Conservation (phyloP, 306 rosid genomes). For the Oxytropis ochrocephala region DNA sequence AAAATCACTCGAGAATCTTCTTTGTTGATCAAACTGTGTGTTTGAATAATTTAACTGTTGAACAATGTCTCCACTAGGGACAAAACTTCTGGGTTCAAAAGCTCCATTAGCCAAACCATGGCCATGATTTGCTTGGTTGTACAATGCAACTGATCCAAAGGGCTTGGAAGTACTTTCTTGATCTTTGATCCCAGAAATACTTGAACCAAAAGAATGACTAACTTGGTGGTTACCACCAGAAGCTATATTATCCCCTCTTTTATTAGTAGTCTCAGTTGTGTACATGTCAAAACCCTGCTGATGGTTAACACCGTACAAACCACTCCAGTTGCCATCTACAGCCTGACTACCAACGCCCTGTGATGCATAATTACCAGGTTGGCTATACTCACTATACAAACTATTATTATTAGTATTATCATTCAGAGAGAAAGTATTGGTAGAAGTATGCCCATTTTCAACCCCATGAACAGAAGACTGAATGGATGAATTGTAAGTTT, state of each 20-base stretch:
- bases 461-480: slow-evolving; percentile 35
- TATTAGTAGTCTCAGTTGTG: slow-evolving; percentile 26
- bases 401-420: slow-evolving; percentile 22
- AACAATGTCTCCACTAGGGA: slow-evolving; percentile 28
- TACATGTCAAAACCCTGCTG: slow-evolving; percentile 42
- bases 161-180: slow-evolving; percentile 47
- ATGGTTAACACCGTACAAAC: slow-evolving; percentile 28
- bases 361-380: slow-evolving; percentile 33
- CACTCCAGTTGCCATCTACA: slow-evolving; percentile 43
- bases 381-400: slow-evolving; percentile 32
- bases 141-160: slow-evolving; percentile 41
- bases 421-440: slow-evolving; percentile 19
- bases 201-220: slow-evolving; percentile 40
- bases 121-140: slow-evolving; percentile 42
- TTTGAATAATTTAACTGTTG: slow-evolving; percentile 52
- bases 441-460: slow-evolving; percentile 42
- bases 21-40: slow-evolving; percentile 33
- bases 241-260: slow-evolving; percentile 21
- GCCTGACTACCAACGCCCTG: slow-evolving; percentile 37
- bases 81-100: slow-evolving; percentile 37
- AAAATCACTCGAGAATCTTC: slow-evolving; percentile 38
- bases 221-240: slow-evolving; percentile 44
- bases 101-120: slow-evolving; percentile 44
- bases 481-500: slow-evolving; percentile 42
- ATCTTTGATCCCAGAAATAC: slow-evolving; percentile 26